Evolutionary conservation across 192 early-diverging fungal species (phyloP).

Genomic region (Podila epigama): DNA sequence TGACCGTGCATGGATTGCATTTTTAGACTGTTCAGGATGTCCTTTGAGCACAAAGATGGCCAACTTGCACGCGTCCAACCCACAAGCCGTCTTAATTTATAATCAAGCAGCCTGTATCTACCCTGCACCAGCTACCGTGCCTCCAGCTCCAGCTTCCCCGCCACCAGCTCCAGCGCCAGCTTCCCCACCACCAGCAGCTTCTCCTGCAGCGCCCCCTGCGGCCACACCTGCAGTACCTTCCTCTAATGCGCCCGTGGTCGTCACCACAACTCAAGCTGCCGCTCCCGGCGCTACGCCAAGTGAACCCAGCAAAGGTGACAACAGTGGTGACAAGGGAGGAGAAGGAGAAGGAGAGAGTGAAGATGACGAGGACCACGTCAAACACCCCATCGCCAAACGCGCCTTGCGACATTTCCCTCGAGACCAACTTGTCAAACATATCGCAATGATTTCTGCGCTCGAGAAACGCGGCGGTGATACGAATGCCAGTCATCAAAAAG

Average conservation of each 20-base stretch:
- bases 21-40: constrained; percentile 27
- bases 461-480: neutral
- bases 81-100: constrained; percentile 36
- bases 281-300: neutral
- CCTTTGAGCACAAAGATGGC: constrained; percentile 21
- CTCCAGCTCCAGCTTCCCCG: neutral
- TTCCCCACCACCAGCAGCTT: neutral
- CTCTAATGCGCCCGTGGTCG: no score
- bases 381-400: neutral
- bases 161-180: neutral
- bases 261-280: neutral
- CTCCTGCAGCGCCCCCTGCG: neutral
- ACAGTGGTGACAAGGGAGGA: neutral
- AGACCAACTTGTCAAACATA: neutral
- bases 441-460: neutral
- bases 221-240: neutral
- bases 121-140: neutral
- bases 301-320: neutral
- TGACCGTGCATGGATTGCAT: constrained; percentile 37
- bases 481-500: no score
- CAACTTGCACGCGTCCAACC: constrained; percentile 29
- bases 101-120: constrained; percentile 23
- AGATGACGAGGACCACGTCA: neutral
- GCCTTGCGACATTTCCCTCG: neutral
- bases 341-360: neutral